phyloP scores from a whole-genome alignment of 1,284 basidiomycete genomes.

The Moesziomyces aphidis region DNA sequence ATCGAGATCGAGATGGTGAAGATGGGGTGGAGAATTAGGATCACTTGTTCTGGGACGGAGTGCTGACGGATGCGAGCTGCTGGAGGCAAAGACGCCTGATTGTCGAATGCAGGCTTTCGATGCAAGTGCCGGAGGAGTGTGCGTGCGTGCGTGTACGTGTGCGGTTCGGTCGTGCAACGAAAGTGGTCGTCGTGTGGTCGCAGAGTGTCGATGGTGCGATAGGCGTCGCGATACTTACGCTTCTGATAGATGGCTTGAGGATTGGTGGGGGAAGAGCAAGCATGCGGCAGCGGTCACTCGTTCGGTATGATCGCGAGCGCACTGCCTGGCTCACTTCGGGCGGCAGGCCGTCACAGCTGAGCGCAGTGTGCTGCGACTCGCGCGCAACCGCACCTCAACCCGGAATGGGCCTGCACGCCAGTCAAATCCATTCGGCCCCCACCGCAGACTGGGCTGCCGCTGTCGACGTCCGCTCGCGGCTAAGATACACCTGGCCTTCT shows the following conservation, averaged over 20 bases:
- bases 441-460: neutral
- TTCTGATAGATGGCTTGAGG: slow-evolving; percentile 44
- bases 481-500: no score
- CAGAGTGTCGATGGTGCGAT: slow-evolving; percentile 13
- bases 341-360: neutral
- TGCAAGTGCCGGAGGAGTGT: neutral
- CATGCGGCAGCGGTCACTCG: slow-evolving; percentile 14
- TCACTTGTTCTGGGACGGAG: neutral
- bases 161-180: neutral
- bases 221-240: slow-evolving; percentile 44
- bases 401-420: neutral
- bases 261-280: slow-evolving; percentile 49
- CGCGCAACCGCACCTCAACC: neutral
- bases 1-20: slow-evolving; percentile 5
- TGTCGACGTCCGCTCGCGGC: no score
- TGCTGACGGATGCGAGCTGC: neutral
- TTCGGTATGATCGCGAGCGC: slow-evolving; percentile 45
- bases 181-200: slow-evolving; percentile 1
- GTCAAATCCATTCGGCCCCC: neutral
- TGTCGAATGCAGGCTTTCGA: neutral
- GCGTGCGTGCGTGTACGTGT: neutral
- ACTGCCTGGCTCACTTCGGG: neutral
- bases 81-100: slow-evolving; percentile 4
- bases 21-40: slow-evolving; percentile 6
- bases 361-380: neutral